Evolutionary conservation across 306 rosid genomes (phyloP).

Genomic region (Cucumis cinereus): DNA sequence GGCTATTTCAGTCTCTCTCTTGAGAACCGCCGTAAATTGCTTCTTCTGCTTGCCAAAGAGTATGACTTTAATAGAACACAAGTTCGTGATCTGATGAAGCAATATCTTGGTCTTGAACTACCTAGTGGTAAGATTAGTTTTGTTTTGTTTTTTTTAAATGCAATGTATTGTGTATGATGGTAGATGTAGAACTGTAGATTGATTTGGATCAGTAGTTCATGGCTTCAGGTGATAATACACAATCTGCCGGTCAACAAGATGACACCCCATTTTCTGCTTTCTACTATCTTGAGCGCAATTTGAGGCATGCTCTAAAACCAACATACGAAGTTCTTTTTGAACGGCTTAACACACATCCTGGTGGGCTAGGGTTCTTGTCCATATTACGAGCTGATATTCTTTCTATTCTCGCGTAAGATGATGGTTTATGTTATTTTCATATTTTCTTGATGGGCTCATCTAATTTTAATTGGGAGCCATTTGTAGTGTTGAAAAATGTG

Average conservation of each 20-base stretch:
- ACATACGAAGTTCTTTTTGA: conserved; percentile 77
- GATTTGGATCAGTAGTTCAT: conserved; percentile 9
- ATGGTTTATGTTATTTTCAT: not conserved
- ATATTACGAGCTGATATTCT: conserved; percentile 73
- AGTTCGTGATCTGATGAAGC: conserved; percentile 63
- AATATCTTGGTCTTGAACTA: conserved; percentile 71
- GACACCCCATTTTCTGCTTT: conserved; percentile 48
- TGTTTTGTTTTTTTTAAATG: not conserved
- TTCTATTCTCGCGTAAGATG: conserved; percentile 64
- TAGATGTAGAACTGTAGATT: not conserved
- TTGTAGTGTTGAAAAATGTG: not conserved
- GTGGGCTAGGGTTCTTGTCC: conserved; percentile 75
- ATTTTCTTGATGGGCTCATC: not conserved
- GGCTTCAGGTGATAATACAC: conserved; percentile 33
- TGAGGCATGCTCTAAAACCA: conserved; percentile 81
- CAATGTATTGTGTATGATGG: not conserved
- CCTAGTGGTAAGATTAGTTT: conserved; percentile 44
- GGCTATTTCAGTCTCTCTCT: conserved; percentile 54
- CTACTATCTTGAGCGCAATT: conserved; percentile 60
- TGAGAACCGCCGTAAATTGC: conserved; percentile 56
- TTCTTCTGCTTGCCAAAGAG: conserved; percentile 64
- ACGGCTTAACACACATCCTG: conserved; percentile 80
- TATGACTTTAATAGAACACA: conserved; percentile 67
- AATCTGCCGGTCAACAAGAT: conserved; percentile 34
- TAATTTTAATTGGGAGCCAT: not conserved